These are phyloP conservation scores for Mrakia blollopis DNA, from an alignment of 768 basidiomycete species.

Conservation along the genomic window DNA sequence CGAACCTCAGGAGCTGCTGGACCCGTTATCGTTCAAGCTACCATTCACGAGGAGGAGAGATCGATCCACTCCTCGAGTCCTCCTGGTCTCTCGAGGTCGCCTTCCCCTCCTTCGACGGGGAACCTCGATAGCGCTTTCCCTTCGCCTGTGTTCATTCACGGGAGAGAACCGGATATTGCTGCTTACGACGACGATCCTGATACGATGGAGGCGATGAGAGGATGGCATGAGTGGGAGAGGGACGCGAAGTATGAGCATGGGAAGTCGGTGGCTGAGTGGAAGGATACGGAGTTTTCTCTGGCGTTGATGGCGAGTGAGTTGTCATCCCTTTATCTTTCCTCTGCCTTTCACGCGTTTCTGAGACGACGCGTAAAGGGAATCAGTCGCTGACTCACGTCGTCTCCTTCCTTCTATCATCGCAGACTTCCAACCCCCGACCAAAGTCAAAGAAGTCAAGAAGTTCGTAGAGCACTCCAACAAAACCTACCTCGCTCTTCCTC, in stretches of 20 bases:
- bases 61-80: neutral
- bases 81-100: constrained; percentile 14
- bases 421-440: constrained; percentile 20
- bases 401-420: neutral
- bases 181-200: constrained; percentile 22
- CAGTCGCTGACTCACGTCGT: neutral
- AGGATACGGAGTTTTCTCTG: constrained; percentile 14
- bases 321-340: neutral
- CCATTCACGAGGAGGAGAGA: constrained; percentile 24
- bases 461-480: constrained; percentile 6
- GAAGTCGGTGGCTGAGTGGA: constrained; percentile 10
- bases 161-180: constrained; percentile 23
- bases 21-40: constrained; percentile 8
- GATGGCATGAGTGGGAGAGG: constrained; percentile 20
- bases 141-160: constrained; percentile 19
- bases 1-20: constrained; percentile 6
- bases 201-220: constrained; percentile 12
- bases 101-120: neutral
- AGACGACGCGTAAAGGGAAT: too few relatives aligned
- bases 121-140: constrained; percentile 19
- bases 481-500: neutral
- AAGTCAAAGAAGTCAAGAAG: neutral
- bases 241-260: constrained; percentile 21
- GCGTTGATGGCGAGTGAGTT: constrained; percentile 15
- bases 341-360: too few relatives aligned